These are phyloP conservation scores for Inga laurina DNA, from an alignment of 306 rosid species.

Conservation along the genomic window DNA sequence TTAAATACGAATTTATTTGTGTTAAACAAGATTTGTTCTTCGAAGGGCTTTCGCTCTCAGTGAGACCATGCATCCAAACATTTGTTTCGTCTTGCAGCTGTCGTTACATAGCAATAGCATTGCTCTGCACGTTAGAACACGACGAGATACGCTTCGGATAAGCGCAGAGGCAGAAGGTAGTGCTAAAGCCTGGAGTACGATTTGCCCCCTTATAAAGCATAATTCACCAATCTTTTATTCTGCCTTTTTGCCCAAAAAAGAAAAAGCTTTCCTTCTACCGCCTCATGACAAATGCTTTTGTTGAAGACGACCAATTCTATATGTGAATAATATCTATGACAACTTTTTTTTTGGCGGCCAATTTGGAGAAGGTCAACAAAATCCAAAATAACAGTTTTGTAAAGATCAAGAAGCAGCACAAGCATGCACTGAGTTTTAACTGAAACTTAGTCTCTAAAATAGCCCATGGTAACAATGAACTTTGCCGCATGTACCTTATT, in stretches of 20 bases:
- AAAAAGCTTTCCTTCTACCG: not conserved
- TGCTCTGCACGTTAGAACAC: not conserved
- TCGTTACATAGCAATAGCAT: not conserved
- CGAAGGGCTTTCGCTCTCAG: not conserved
- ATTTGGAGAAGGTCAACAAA: not conserved
- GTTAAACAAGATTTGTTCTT: not conserved
- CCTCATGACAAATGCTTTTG: not conserved
- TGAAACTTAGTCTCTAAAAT: conserved; percentile 43
- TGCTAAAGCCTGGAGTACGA: not conserved
- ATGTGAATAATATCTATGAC: too few species aligned
- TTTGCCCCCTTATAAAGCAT: not conserved
- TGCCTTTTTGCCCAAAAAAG: not conserved
- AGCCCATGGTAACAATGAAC: conserved; percentile 37
- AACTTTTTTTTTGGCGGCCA: too few species aligned
- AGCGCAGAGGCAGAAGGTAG: not conserved
- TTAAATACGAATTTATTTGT: not conserved
- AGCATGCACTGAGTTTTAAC: not conserved
- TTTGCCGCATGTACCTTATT: conserved; percentile 56
- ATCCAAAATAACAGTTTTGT: not conserved
- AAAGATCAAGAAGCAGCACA: not conserved
- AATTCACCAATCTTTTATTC: too few species aligned
- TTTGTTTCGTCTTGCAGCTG: not conserved
- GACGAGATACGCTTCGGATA: not conserved
- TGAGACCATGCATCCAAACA: not conserved
- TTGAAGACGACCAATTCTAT: not conserved